Conservation (phyloP, 305 asterid genomes). For the Solanum hybrid region DNA sequence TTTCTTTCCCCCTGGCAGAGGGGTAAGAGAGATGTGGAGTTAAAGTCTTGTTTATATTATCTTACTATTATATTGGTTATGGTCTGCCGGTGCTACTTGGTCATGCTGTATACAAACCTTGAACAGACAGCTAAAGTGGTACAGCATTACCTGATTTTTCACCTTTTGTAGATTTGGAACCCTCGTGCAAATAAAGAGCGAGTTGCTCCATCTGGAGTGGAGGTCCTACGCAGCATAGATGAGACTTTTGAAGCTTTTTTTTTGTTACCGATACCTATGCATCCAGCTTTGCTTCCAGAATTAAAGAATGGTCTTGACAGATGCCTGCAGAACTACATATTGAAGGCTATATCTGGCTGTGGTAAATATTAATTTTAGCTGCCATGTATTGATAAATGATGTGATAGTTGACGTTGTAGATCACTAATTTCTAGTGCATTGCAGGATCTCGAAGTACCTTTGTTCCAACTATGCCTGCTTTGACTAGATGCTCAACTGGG, state of each 20-base stretch:
- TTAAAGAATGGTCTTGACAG: conserved; percentile 56
- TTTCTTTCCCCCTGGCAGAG: neutral
- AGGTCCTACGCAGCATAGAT: conserved; percentile 69
- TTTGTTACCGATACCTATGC: conserved; percentile 81
- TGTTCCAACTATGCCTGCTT: conserved; percentile 49
- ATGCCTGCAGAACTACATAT: conserved; percentile 56
- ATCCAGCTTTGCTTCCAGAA: conserved; percentile 74
- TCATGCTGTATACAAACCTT: neutral
- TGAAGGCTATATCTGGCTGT: conserved; percentile 57
- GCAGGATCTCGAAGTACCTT: conserved; percentile 61
- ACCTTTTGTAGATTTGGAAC: conserved; percentile 55
- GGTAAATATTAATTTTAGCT: conserved; percentile 37
- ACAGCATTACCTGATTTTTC: neutral
- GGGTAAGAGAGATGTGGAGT: neutral
- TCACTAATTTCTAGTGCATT: neutral
- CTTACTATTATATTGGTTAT: neutral
- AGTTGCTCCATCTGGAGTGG: conserved; percentile 81
- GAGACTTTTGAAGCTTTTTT: conserved; percentile 88
- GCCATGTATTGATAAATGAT: neutral
- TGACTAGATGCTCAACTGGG: conserved; percentile 58
- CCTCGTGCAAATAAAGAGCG: conserved; percentile 68
- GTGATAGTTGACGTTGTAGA: neutral
- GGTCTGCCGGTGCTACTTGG: neutral
- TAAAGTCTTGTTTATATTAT: neutral
- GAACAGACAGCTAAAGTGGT: neutral